Percentiles rank a stretch among this genome's conserved stretches.
Conservation (phyloP, 345 rosid genomes). For the Linum usitatissimum region DNA sequence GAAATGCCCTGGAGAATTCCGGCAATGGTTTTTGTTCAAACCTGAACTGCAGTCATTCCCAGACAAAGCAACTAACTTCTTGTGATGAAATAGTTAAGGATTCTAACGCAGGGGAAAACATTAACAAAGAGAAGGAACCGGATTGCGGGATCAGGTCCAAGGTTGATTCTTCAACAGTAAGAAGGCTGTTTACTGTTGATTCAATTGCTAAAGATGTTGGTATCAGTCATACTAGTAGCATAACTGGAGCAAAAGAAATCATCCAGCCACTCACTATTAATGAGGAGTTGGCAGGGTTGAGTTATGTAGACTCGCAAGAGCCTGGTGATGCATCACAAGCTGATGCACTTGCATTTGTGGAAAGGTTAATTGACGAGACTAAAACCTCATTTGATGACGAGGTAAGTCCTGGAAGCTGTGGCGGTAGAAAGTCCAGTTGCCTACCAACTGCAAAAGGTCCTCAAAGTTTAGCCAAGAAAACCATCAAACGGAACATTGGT, state of each 20-base stretch:
- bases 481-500: conserved; percentile 23
- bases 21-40: conserved; percentile 20
- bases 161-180: conserved; percentile 31
- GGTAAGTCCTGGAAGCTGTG: conserved; percentile 28
- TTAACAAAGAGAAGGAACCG: conserved; percentile 20
- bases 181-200: conserved; percentile 53
- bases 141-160: conserved; percentile 20
- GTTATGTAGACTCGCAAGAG: conserved; percentile 79
- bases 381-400: conserved; percentile 33
- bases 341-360: conserved; percentile 63
- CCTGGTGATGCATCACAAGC: conserved; percentile 75
- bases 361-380: conserved; percentile 50
- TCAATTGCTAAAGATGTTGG: conserved; percentile 18
- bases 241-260: conserved; percentile 20
- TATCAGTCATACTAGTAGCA: conserved; percentile 11
- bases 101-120: conserved; percentile 15
- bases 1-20: conserved; percentile 14
- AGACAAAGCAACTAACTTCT: conserved; percentile 25
- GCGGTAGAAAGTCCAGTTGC: conserved; percentile 23
- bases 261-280: conserved; percentile 23
- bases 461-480: conserved; percentile 55
- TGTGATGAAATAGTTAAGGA: conserved; percentile 24
- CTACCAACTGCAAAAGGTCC: conserved; percentile 43
- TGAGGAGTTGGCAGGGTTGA: conserved; percentile 36
- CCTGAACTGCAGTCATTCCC: conserved; percentile 20